Conservation (phyloP, 495 filamentous ascomycete species). For the Astrothelium macrocarpum region DNA sequence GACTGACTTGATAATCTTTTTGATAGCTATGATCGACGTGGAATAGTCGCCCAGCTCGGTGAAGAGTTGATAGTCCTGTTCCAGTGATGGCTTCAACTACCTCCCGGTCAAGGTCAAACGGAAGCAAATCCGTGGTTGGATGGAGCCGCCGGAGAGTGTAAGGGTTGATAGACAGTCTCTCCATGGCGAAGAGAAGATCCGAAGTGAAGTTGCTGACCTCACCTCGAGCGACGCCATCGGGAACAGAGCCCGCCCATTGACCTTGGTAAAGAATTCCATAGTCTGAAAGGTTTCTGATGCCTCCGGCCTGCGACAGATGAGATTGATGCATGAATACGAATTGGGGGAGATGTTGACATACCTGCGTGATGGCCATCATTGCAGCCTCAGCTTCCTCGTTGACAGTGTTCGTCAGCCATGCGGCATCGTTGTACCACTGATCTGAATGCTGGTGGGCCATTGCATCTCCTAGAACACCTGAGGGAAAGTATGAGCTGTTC, state of each 20-base stretch:
- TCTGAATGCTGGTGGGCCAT: conserved; percentile 10
- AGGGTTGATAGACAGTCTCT: conserved; percentile 30
- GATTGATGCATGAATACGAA: not conserved
- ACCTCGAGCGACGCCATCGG: conserved; percentile 23
- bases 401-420: conserved; percentile 6
- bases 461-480: conserved; percentile 13
- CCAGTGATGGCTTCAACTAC: conserved; percentile 22
- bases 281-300: conserved; percentile 25
- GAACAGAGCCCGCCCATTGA: conserved; percentile 29
- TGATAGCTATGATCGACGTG: conserved; percentile 29
- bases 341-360: conserved; percentile 9
- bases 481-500: conserved; percentile 18
- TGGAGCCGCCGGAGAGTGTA: conserved; percentile 28
- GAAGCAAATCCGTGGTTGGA: conserved; percentile 23
- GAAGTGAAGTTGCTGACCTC: conserved; percentile 32
- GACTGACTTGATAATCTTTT: conserved; percentile 18
- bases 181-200: conserved; percentile 35
- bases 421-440: conserved; percentile 7
- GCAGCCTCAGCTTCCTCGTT: conserved; percentile 15
- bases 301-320: conserved; percentile 17
- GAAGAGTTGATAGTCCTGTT: conserved; percentile 18
- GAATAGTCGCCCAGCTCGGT: conserved; percentile 27
- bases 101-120: conserved; percentile 24
- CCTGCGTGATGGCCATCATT: conserved; percentile 7
- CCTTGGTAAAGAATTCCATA: conserved; percentile 28